These are phyloP conservation scores for Stropharia rugosoannulata DNA, from an alignment of 768 basidiomycete genomes.

Conservation along the genomic window DNA sequence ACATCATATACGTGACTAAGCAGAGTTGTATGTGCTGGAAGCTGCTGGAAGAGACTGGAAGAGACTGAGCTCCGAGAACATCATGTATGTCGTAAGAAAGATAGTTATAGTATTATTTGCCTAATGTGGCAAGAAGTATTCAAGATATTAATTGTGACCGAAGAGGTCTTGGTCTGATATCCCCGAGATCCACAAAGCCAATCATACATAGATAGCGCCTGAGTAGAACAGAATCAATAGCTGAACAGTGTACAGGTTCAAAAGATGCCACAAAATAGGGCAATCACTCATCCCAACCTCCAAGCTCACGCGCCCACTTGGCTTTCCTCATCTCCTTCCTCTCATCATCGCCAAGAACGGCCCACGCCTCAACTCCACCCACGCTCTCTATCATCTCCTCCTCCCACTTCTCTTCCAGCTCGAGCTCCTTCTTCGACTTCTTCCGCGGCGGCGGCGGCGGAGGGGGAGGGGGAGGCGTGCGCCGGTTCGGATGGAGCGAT, in stretches of 20 bases:
- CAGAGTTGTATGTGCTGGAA: no score
- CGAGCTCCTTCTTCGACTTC: slow-evolving; percentile 79
- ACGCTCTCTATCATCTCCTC: slow-evolving; percentile 73
- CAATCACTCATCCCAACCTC: slow-evolving; percentile 50
- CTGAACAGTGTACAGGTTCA: background rate
- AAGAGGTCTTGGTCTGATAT: no score
- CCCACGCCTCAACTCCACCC: slow-evolving; percentile 65
- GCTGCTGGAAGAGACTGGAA: no score
- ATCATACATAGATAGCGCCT: background rate
- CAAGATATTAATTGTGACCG: no score
- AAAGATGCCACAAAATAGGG: background rate
- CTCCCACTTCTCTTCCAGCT: slow-evolving; percentile 78
- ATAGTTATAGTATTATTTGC: no score
- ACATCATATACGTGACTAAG: no score
- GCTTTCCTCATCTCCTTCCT: slow-evolving; percentile 53
- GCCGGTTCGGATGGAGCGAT: slow-evolving; percentile 72
- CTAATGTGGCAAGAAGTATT: no score
- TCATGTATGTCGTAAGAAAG: no score
- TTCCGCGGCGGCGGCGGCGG: slow-evolving; percentile 71
- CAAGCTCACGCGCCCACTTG: slow-evolving; percentile 65
- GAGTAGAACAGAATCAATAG: background rate
- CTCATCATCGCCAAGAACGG: slow-evolving; percentile 45
- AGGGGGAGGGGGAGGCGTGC: slow-evolving; percentile 69
- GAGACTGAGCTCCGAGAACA: no score
- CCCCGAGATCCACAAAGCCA: background rate